phyloP scores from a whole-genome alignment of 2,329 filamentous ascomycete genomes.

The Pseudonectria buxi region DNA sequence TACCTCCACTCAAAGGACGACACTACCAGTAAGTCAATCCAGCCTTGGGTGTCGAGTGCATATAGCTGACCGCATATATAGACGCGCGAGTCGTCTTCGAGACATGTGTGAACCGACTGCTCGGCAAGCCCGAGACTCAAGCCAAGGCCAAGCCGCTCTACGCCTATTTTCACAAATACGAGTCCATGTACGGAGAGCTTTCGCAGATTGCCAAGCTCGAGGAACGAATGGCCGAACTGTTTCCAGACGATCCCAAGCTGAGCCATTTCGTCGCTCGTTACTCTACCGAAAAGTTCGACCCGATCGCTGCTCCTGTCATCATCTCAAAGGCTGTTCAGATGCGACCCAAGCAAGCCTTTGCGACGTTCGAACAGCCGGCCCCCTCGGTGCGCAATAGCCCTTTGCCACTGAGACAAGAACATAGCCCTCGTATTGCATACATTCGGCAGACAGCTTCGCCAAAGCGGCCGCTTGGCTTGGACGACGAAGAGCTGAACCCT shows the following conservation, averaged over 20 bases:
- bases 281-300: conserved; percentile 66
- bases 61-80: conserved; percentile 29
- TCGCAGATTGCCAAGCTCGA: conserved; percentile 87
- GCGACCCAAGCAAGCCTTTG: conserved; percentile 52
- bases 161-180: conserved; percentile 88
- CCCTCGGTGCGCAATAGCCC: conserved; percentile 40
- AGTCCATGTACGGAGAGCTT: conserved; percentile 89
- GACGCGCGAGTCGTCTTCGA: conserved; percentile 96
- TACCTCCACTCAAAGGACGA: conserved; percentile 90
- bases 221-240: conserved; percentile 88
- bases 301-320: conserved; percentile 72
- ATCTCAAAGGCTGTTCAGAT: conserved; percentile 77
- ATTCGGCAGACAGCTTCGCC: conserved; percentile 45
- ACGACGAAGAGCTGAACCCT: conserved; percentile 67
- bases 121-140: conserved; percentile 66
- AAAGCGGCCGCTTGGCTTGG: conserved; percentile 54
- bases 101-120: conserved; percentile 78
- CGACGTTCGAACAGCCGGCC: conserved; percentile 44
- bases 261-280: conserved; percentile 71
- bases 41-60: background rate
- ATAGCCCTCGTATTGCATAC: conserved; percentile 43
- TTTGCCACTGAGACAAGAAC: conserved; percentile 27
- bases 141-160: conserved; percentile 79
- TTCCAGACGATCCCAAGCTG: conserved; percentile 76
- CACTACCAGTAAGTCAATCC: conserved; percentile 67